Percentiles rank a stretch among this genome's conserved stretches.
Evolutionary conservation across 306 rosid genomes (phyloP).

Genomic region (Argentina anserina): DNA sequence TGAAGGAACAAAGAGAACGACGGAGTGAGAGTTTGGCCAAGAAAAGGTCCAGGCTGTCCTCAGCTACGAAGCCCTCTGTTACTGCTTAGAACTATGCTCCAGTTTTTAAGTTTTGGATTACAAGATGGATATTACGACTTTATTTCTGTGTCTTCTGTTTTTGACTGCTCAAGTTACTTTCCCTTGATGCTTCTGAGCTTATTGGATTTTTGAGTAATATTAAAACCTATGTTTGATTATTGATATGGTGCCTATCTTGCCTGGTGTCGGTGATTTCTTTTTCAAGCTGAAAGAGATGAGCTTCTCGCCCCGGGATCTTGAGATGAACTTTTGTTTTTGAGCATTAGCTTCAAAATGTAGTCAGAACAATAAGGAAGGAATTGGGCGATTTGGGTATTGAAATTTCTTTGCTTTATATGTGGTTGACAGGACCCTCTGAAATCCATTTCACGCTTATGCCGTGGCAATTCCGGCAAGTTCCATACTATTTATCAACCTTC

Average conservation of each 20-base stretch:
- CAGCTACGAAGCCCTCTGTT: slow-evolving; percentile 50
- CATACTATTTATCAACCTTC: too few relatives aligned
- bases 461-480: too few relatives aligned
- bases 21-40: slow-evolving; percentile 62
- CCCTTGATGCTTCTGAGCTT: slow-evolving; percentile 7
- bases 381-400: too few relatives aligned
- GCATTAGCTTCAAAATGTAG: too few relatives aligned
- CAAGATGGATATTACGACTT: background rate
- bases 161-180: slow-evolving; percentile 8
- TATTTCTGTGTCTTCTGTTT: slow-evolving; percentile 6
- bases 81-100: slow-evolving; percentile 25
- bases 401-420: too few relatives aligned
- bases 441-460: too few relatives aligned
- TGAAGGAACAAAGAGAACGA: slow-evolving; percentile 67
- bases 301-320: too few relatives aligned
- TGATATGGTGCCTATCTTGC: background rate
- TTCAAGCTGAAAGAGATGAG: too few relatives aligned
- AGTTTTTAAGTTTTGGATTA: slow-evolving; percentile 17
- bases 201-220: slow-evolving; percentile 3
- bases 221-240: background rate
- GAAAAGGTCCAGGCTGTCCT: slow-evolving; percentile 61
- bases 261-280: too few relatives aligned
- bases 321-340: too few relatives aligned
- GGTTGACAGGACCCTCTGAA: too few relatives aligned
- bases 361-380: too few relatives aligned